Percentiles rank a stretch among this genome's conserved stretches.
Conservation (phyloP, 1,284 basidiomycete genomes). For the Rhodotorula sp. region DNA sequence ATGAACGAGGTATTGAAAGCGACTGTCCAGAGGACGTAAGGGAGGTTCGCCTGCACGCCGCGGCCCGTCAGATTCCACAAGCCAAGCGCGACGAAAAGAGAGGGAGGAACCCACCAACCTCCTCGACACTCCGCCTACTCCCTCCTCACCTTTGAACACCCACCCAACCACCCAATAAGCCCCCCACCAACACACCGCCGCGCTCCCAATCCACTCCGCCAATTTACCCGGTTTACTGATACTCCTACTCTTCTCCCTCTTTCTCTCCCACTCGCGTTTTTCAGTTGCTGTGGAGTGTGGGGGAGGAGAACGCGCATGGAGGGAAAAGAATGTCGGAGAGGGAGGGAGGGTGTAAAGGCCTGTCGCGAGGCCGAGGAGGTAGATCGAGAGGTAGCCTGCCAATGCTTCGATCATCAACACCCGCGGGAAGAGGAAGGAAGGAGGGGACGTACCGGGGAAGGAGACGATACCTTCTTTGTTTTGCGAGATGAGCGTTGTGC, state of each 20-base stretch:
- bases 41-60: constrained; percentile 68
- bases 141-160: constrained; percentile 11
- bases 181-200: constrained; percentile 75
- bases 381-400: constrained; percentile 83
- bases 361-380: constrained; percentile 76
- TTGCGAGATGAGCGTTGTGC: constrained; percentile 65
- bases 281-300: neutral
- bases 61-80: neutral
- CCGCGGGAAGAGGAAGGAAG: neutral
- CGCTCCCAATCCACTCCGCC: constrained; percentile 71
- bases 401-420: neutral
- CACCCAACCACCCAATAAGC: constrained; percentile 54
- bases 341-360: constrained; percentile 73
- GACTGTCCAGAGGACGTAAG: constrained; percentile 84
- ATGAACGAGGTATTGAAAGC: constrained; percentile 89
- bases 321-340: constrained; percentile 41
- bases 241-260: constrained; percentile 9
- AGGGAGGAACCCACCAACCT: constrained; percentile 59
- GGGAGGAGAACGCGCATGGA: neutral
- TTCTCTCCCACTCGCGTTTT: neutral
- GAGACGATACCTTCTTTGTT: constrained; percentile 92
- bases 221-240: constrained; percentile 57
- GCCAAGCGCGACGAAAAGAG: neutral
- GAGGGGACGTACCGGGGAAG: constrained; percentile 61
- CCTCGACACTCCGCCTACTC: constrained; percentile 60